Base-by-base conservation (phyloP, 495 filamentous ascomycete species). In the Glarea lozoyensis region DNA sequence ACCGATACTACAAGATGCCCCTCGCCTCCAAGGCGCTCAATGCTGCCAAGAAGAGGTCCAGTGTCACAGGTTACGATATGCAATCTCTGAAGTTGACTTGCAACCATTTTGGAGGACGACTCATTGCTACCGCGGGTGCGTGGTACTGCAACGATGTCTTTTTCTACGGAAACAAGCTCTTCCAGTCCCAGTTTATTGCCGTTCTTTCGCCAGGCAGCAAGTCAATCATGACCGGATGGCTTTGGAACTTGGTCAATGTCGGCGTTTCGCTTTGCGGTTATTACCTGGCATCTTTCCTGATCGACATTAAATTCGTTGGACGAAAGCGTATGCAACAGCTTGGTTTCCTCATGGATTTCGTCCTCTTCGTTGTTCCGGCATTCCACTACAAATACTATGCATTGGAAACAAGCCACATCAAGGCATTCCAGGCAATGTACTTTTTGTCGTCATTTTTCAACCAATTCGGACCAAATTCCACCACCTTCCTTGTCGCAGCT, bases 81-180 rank as follows among this genome's bases (percentile, higher is more conserved):
- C 58, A 81, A 46, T 92, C 88, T 10, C 73, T 95, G 19, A 71
- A 71, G 33, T 54, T 86, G 44, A 85, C 84, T 13, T 76, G 86
- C 68, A 72, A 67, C 21, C 75, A 85, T 70, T 95, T 94, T 40
- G 84, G 86, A 33, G 76, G 78, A 35, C 86, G 88, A 37, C 62
- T 94, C 21, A 56, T 95, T n/a, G 88, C 86, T 13, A 94, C 88
- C 20, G 76, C 85, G 20, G 81, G 81, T 37, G 73, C 74, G 12
- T 95, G 88, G 88, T 95, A 84, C 60, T 79, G 76, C 66, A 95
- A 94, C 59, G 88, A 94, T 60, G 77, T 95, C 15, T 94, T 95
- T 75, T 95, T 95, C 68, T 95, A 95, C 63, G 88, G 88, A 50
- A 95, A 94, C 82, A 94, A 94, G 75, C 80, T 95, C 27, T 95